These are phyloP conservation scores for Hippophae gyantsensis DNA, from an alignment of 306 rosid species.

Conservation along the genomic window DNA sequence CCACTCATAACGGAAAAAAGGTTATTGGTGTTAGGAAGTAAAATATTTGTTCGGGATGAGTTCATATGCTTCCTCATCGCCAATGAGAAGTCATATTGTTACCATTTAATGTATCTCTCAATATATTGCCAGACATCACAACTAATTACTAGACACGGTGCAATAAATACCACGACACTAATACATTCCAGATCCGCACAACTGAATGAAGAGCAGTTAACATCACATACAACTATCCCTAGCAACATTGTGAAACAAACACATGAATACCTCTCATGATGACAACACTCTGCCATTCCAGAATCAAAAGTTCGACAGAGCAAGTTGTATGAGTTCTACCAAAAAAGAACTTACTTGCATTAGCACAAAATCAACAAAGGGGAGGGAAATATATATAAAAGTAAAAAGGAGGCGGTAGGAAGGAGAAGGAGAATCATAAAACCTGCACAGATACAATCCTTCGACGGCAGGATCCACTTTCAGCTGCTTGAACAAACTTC, in stretches of 20 bases:
- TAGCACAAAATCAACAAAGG: slow-evolving; percentile 15
- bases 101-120: too few relatives aligned
- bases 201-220: too few relatives aligned
- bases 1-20: neutral
- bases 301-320: slow-evolving; percentile 81
- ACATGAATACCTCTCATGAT: slow-evolving; percentile 67
- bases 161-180: too few relatives aligned
- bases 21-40: neutral
- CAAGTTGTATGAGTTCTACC: slow-evolving; percentile 76
- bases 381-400: slow-evolving; percentile 1
- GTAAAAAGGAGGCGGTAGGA: too few relatives aligned
- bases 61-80: neutral
- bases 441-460: slow-evolving; percentile 86
- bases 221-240: neutral
- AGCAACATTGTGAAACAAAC: neutral
- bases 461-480: slow-evolving; percentile 32
- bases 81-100: neutral
- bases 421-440: neutral
- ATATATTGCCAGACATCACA: too few relatives aligned
- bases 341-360: slow-evolving; percentile 13
- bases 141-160: too few relatives aligned
- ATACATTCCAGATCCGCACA: too few relatives aligned
- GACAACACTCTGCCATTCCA: slow-evolving; percentile 88
- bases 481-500: slow-evolving; percentile 75
- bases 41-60: too few relatives aligned